These are phyloP conservation scores for Furcasterigmium sp. DNA, from an alignment of 2,329 filamentous ascomycete genomes.

Conservation along the genomic window DNA sequence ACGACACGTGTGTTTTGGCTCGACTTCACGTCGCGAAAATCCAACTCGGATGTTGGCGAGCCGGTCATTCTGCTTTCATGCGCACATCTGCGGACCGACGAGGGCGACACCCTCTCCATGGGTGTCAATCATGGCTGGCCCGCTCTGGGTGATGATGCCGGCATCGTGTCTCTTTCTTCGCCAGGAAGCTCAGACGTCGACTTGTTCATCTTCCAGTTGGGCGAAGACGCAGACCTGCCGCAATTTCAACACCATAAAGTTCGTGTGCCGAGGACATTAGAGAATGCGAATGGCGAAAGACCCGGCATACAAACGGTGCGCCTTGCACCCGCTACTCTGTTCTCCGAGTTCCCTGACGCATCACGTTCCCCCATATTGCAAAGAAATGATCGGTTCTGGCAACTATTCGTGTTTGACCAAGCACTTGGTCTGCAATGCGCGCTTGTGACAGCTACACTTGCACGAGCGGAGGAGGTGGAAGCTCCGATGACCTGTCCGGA, in stretches of 20 bases:
- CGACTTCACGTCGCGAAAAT: constrained; percentile 23
- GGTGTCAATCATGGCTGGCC: constrained; percentile 22
- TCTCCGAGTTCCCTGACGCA: neutral
- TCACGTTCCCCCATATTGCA: constrained; percentile 3
- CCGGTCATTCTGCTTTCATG: constrained; percentile 32
- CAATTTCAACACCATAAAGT: constrained; percentile 30
- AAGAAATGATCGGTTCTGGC: constrained; percentile 6
- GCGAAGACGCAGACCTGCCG: constrained; percentile 18
- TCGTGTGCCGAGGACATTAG: neutral
- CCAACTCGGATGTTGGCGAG: constrained; percentile 8
- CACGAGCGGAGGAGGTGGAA: constrained; percentile 2
- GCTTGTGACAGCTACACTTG: constrained; percentile 5
- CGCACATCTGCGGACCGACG: constrained; percentile 35
- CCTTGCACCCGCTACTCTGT: constrained; percentile 5
- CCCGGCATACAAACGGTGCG: constrained; percentile 7
- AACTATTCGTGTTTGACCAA: constrained; percentile 8
- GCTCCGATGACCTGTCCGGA: constrained; percentile 8
- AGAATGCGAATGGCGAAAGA: neutral
- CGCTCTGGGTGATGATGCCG: constrained; percentile 4
- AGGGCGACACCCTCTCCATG: constrained; percentile 33
- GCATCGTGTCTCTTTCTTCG: constrained; percentile 29
- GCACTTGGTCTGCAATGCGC: constrained; percentile 8
- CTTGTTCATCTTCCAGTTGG: constrained; percentile 27
- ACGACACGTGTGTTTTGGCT: constrained; percentile 44
- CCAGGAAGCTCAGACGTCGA: constrained; percentile 22